Percentiles rank a stretch among this genome's conserved stretches.
Evolutionary conservation across 2,329 filamentous ascomycete species (phyloP).

Genomic region (Tolypocladium guangdongense): DNA sequence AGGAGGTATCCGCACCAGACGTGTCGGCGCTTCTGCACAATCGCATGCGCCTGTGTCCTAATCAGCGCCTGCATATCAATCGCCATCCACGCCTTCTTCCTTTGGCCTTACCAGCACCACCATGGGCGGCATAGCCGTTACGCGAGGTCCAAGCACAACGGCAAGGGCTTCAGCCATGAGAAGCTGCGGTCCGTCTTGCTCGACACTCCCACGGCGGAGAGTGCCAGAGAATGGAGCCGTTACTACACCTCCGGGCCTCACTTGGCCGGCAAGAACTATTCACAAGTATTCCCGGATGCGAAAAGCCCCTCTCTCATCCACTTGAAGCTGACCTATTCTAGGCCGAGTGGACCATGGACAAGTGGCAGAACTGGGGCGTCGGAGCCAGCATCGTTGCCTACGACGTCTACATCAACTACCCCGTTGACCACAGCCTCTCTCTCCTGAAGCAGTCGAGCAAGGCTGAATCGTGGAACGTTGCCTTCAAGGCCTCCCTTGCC

Average conservation of each 20-base stretch:
- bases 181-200: conserved; percentile 47
- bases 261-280: conserved; percentile 66
- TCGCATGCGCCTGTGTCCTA: conserved; percentile 45
- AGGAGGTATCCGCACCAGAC: conserved; percentile 48
- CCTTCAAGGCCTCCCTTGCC: conserved; percentile 69
- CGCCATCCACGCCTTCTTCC: conserved; percentile 33
- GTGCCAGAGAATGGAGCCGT: conserved; percentile 58
- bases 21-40: conserved; percentile 55
- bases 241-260: conserved; percentile 73
- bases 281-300: conserved; percentile 36
- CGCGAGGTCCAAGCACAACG: conserved; percentile 14
- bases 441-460: conserved; percentile 39
- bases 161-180: conserved; percentile 26
- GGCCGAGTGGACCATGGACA: conserved; percentile 65
- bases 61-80: conserved; percentile 39
- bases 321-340: conserved; percentile 13
- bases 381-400: conserved; percentile 55
- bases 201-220: conserved; percentile 44
- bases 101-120: conserved; percentile 23
- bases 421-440: conserved; percentile 57
- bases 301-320: not conserved
- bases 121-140: conserved; percentile 19
- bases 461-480: conserved; percentile 41
- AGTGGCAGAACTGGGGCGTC: conserved; percentile 63
- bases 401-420: conserved; percentile 71